These are phyloP conservation scores for Heimioporus sp. DNA, from an alignment of 768 basidiomycete genomes.

Conservation along the genomic window DNA sequence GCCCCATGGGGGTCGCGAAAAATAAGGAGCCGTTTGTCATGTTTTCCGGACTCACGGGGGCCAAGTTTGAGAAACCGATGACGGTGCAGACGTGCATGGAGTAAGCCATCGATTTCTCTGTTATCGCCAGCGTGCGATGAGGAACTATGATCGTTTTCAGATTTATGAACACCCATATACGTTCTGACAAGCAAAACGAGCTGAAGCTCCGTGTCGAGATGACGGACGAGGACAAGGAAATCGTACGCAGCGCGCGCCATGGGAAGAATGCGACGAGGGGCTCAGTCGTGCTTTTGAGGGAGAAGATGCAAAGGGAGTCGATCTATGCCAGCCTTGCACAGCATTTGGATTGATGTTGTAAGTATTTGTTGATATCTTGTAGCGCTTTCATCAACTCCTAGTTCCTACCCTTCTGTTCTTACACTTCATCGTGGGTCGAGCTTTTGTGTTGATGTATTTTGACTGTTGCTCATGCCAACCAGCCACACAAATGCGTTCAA, in stretches of 20 bases:
- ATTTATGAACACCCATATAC: constrained; percentile 14
- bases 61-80: constrained; percentile 6
- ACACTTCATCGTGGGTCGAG: too few relatives aligned
- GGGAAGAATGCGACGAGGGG: neutral
- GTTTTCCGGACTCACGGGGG: constrained; percentile 4
- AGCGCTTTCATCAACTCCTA: too few relatives aligned
- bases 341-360: too few relatives aligned
- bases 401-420: too few relatives aligned
- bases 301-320: constrained; percentile 12
- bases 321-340: constrained; percentile 5
- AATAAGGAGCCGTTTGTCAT: constrained; percentile 8
- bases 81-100: constrained; percentile 11
- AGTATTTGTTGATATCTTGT: too few relatives aligned
- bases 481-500: too few relatives aligned
- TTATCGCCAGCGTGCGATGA: neutral
- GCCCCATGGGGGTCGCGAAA: neutral
- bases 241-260: constrained; percentile 2
- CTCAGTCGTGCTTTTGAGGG: constrained; percentile 6
- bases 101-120: neutral
- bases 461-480: too few relatives aligned
- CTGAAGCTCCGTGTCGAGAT: constrained; percentile 11
- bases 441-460: too few relatives aligned
- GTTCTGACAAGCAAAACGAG: constrained; percentile 15
- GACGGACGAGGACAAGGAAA: constrained; percentile 15
- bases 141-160: neutral